Evolutionary conservation across 345 rosid genomes (phyloP).

Genomic region (Rhizophora mangle): DNA sequence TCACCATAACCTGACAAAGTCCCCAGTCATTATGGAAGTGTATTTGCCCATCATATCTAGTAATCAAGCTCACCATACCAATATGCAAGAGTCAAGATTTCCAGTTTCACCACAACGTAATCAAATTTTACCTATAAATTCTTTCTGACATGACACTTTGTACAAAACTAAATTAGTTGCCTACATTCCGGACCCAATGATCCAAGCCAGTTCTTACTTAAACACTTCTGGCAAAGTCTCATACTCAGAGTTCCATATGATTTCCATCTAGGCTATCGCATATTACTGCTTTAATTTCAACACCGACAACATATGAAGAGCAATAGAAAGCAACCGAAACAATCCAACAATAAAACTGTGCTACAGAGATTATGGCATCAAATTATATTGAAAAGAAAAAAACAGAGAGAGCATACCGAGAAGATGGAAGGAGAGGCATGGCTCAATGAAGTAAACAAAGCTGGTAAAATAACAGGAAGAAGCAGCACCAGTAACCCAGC

Average conservation of each 20-base stretch:
- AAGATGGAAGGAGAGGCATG: slow-evolving; percentile 68
- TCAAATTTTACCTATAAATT: too few species aligned
- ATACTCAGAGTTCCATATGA: not conserved
- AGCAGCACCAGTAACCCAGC: slow-evolving; percentile 44
- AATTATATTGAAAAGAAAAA: not conserved
- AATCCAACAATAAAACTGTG: not conserved
- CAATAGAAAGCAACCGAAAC: not conserved
- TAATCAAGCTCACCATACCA: too few species aligned
- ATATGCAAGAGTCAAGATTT: too few species aligned
- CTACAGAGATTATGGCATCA: not conserved
- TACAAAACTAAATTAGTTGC: not conserved
- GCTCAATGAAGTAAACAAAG: slow-evolving; percentile 56
- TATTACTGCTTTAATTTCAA: not conserved
- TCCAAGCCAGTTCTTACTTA: not conserved
- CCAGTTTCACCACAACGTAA: too few species aligned
- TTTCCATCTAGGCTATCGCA: not conserved
- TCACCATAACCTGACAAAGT: too few species aligned
- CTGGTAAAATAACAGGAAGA: slow-evolving; percentile 51
- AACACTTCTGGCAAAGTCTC: not conserved
- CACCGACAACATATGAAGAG: not conserved
- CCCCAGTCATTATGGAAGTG: too few species aligned
- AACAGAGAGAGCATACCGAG: slow-evolving; percentile 46
- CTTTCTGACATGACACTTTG: too few species aligned
- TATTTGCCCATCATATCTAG: too few species aligned
- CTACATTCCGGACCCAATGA: too few species aligned